Conservation (phyloP, 257 asterid genomes). For the Catharanthus roseus region DNA sequence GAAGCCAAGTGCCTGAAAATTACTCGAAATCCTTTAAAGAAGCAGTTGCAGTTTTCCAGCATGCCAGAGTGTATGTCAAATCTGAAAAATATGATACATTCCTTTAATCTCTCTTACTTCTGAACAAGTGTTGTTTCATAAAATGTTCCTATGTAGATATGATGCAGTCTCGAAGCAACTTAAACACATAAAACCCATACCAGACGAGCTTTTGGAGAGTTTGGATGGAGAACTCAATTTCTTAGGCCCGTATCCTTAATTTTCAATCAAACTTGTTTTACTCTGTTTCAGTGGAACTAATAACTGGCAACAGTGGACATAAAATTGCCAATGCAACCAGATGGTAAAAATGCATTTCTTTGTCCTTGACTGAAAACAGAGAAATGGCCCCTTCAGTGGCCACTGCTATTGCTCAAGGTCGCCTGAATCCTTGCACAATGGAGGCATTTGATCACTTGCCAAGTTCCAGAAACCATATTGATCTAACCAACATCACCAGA, state of each 20-base stretch:
- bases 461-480: conserved; percentile 11
- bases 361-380: conserved; percentile 46
- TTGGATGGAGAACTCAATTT: conserved; percentile 49
- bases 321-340: neutral
- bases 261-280: too few relatives aligned
- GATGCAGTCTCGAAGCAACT: conserved; percentile 54
- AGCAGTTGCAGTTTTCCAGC: conserved; percentile 69
- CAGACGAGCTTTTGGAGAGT: conserved; percentile 48
- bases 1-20: conserved; percentile 61
- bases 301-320: neutral
- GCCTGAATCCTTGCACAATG: conserved; percentile 67
- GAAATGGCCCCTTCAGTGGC: conserved; percentile 55
- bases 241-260: conserved; percentile 86
- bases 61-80: conserved; percentile 60
- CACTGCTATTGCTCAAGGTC: conserved; percentile 64
- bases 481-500: conserved; percentile 18
- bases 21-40: conserved; percentile 53
- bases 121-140: neutral
- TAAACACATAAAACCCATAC: conserved; percentile 58
- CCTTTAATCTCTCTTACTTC: neutral
- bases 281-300: too few relatives aligned
- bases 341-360: neutral
- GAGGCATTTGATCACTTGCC: conserved; percentile 53
- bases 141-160: conserved; percentile 39
- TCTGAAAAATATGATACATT: neutral